Evolutionary conservation across 2,329 filamentous ascomycete species (phyloP).

Genomic region (Aspergillus amoenus): DNA sequence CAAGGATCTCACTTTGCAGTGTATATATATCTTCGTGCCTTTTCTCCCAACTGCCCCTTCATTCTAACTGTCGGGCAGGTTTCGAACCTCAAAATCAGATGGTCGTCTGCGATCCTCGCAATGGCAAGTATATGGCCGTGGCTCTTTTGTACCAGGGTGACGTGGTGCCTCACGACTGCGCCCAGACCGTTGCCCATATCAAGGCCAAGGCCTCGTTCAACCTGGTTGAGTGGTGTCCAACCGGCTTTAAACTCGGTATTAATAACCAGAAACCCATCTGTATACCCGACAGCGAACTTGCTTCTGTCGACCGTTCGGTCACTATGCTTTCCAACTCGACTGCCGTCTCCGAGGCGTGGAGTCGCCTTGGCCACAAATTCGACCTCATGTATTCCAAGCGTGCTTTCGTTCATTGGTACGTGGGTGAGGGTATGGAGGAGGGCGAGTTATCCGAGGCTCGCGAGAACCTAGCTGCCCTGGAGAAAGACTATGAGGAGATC

Average conservation of each 20-base stretch:
- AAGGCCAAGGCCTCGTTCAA: constrained; percentile 66
- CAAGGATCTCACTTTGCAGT: constrained; percentile 58
- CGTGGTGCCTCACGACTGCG: constrained; percentile 63
- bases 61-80: constrained; percentile 36
- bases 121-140: constrained; percentile 69
- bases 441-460: constrained; percentile 85
- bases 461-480: constrained; percentile 81
- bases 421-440: constrained; percentile 90
- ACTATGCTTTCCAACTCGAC: constrained; percentile 92
- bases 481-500: constrained; percentile 86
- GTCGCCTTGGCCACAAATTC: constrained; percentile 88
- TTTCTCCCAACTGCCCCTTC: neutral
- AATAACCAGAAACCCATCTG: constrained; percentile 61
- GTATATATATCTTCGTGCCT: no score
- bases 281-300: constrained; percentile 55
- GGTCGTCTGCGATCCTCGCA: constrained; percentile 66
- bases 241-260: constrained; percentile 68
- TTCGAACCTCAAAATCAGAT: constrained; percentile 70
- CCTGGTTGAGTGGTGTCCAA: constrained; percentile 68
- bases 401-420: constrained; percentile 70
- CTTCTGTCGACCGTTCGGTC: constrained; percentile 55
- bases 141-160: constrained; percentile 67
- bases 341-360: constrained; percentile 99
- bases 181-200: constrained; percentile 58
- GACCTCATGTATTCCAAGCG: constrained; percentile 69